Evolutionary conservation across 345 rosid species (phyloP).

Genomic region (Eucalyptus urophylla): DNA sequence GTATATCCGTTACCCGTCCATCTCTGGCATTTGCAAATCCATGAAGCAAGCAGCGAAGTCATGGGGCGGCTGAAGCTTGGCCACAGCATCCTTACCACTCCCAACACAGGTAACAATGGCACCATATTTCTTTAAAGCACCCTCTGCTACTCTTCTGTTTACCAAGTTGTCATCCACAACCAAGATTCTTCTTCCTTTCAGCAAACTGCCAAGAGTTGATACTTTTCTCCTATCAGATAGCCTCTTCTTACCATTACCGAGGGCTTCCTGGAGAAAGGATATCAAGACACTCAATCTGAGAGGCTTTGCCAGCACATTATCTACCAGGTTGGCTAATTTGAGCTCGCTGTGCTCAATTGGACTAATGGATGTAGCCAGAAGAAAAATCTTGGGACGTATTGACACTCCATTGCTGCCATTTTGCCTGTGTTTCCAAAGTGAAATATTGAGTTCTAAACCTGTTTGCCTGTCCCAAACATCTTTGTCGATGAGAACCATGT

Average conservation of each 20-base stretch:
- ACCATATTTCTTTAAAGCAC: constrained; percentile 63
- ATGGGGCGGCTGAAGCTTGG: constrained; percentile 74
- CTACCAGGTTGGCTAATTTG: constrained; percentile 35
- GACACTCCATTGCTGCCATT: constrained; percentile 8
- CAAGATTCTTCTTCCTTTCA: constrained; percentile 52
- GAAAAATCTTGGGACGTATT: constrained; percentile 32
- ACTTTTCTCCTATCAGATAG: constrained; percentile 26
- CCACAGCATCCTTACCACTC: constrained; percentile 61
- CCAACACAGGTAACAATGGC: constrained; percentile 79
- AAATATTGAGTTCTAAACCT: constrained; percentile 8
- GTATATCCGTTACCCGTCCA: constrained; percentile 63
- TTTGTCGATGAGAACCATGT: constrained; percentile 60
- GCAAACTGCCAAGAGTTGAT: constrained; percentile 34
- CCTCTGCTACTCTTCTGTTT: constrained; percentile 93
- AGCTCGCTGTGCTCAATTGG: constrained; percentile 32
- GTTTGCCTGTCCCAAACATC: constrained; percentile 60
- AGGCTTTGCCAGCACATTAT: constrained; percentile 60
- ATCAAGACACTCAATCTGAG: constrained; percentile 54
- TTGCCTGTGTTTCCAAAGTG: constrained; percentile 11
- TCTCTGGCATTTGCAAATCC: constrained; percentile 98
- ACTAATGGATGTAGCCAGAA: constrained; percentile 32
- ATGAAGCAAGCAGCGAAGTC: constrained; percentile 84
- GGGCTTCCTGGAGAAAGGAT: constrained; percentile 64
- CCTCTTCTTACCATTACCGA: constrained; percentile 44
- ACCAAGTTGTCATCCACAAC: constrained; percentile 91